A percentile compares a stretch with the other conserved stretches of the same genome.
These are phyloP conservation scores for Calycina herbarum DNA, from an alignment of 2,329 filamentous ascomycete genomes.

Conservation along the genomic window DNA sequence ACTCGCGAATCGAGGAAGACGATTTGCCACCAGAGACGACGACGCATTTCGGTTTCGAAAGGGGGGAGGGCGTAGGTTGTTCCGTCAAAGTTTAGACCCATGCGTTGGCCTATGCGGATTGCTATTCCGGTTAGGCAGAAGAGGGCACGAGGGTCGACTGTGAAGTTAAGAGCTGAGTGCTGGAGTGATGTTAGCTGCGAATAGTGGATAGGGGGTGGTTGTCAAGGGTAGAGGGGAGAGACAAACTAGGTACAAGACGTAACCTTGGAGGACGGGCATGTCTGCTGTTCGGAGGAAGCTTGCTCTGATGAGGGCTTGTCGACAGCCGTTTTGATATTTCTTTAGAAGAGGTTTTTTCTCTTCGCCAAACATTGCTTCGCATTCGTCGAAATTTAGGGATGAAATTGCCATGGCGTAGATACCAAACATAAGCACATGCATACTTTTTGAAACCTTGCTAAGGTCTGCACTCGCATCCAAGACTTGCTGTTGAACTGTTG, in stretches of 20 bases:
- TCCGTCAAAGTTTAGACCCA: constrained; percentile 49
- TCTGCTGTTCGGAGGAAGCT: constrained; percentile 66
- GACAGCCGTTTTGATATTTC: constrained; percentile 57
- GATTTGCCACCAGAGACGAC: constrained; percentile 64
- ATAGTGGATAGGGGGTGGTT: background rate
- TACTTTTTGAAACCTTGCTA: constrained; percentile 43
- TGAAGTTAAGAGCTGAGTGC: constrained; percentile 38
- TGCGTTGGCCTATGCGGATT: constrained; percentile 49
- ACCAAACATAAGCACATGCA: constrained; percentile 69
- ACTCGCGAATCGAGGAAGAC: constrained; percentile 58
- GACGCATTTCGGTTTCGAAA: constrained; percentile 59
- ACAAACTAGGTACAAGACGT: constrained; percentile 64
- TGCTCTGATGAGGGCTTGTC: constrained; percentile 66
- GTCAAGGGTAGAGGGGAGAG: constrained; percentile 12
- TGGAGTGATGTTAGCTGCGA: constrained; percentile 10
- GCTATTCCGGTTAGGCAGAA: constrained; percentile 51
- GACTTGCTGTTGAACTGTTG: constrained; percentile 63
- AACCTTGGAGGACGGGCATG: constrained; percentile 65
- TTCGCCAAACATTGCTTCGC: constrained; percentile 52
- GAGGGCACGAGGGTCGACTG: constrained; percentile 44
- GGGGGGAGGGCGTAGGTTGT: constrained; percentile 38
- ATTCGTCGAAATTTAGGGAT: constrained; percentile 57
- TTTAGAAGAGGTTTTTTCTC: constrained; percentile 51
- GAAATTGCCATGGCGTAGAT: constrained; percentile 61
- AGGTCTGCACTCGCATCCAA: constrained; percentile 61